phyloP scores from a whole-genome alignment of 1,284 basidiomycete species.

The Fomitopsis pinicola region DNA sequence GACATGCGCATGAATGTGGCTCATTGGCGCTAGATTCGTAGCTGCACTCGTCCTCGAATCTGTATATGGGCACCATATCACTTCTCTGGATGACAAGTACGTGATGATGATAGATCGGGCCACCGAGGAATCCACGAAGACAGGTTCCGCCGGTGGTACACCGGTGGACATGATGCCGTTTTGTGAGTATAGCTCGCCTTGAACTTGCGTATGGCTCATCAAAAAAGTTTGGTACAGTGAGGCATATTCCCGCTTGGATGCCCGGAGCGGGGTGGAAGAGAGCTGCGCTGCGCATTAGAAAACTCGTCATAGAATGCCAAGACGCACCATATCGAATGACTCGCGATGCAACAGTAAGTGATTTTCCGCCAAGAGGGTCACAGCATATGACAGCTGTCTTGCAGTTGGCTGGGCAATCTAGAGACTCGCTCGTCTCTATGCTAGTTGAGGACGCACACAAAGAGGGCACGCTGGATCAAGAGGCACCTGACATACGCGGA shows the following conservation, averaged over 20 bases:
- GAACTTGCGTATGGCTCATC: neutral
- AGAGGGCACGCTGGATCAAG: slow-evolving; percentile 5
- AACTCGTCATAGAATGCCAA: slow-evolving; percentile 14
- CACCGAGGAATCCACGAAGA: neutral
- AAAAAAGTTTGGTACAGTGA: slow-evolving; percentile 17
- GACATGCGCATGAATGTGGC: neutral
- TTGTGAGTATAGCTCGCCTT: neutral
- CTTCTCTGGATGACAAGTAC: neutral
- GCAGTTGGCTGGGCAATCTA: neutral
- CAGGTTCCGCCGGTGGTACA: neutral
- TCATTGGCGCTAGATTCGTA: neutral
- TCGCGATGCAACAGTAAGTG: slow-evolving; percentile 16
- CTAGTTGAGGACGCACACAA: neutral
- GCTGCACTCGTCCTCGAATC: neutral
- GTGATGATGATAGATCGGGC: neutral
- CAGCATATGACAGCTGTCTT: neutral
- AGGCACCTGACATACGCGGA: slow-evolving; percentile 1
- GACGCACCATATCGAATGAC: slow-evolving; percentile 22
- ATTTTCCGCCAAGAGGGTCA: neutral
- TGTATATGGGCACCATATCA: neutral
- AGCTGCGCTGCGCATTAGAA: slow-evolving; percentile 19
- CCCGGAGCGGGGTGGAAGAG: slow-evolving; percentile 31
- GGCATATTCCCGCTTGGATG: slow-evolving; percentile 31
- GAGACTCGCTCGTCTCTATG: neutral
- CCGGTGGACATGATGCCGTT: neutral